A percentile compares a stretch with the other conserved stretches of the same genome.
These are phyloP conservation scores for Chiua virens DNA, from an alignment of 768 basidiomycete species.

Conservation along the genomic window DNA sequence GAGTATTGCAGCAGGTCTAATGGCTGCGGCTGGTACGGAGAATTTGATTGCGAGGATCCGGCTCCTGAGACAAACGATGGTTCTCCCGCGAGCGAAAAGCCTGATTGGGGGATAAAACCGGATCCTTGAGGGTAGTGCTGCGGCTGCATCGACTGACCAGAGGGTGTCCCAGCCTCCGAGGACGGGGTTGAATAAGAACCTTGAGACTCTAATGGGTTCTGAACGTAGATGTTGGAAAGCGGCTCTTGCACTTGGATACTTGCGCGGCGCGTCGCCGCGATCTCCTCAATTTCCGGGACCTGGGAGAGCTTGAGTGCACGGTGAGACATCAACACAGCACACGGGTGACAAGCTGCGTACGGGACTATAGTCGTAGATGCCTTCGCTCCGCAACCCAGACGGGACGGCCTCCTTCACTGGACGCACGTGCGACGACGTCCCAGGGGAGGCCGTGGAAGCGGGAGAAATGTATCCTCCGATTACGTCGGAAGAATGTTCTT, in stretches of 20 bases:
- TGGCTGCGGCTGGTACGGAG: constrained; percentile 13
- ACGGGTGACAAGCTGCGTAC: constrained; percentile 11
- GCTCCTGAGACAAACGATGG: constrained; percentile 15
- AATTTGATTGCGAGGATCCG: constrained; percentile 8
- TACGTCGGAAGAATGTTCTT: constrained; percentile 20
- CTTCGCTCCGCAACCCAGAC: constrained; percentile 24
- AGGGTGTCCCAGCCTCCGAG: constrained; percentile 12
- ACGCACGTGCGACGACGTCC: constrained; percentile 33
- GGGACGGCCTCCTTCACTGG: constrained; percentile 23
- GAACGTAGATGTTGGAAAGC: constrained; percentile 25
- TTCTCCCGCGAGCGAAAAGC: constrained; percentile 16
- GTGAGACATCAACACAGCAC: background rate
- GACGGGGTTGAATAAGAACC: constrained; percentile 17
- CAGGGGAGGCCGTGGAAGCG: constrained; percentile 44
- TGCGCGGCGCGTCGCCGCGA: constrained; percentile 22
- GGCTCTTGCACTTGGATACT: constrained; percentile 24
- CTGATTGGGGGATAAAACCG: constrained; percentile 11
- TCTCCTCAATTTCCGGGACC: constrained; percentile 23
- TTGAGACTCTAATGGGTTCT: constrained; percentile 13
- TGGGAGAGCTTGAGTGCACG: constrained; percentile 14
- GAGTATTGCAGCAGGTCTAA: constrained; percentile 19
- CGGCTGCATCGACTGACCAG: constrained; percentile 18
- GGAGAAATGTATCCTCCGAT: constrained; percentile 42
- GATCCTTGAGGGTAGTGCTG: constrained; percentile 17
- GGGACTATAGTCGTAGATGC: constrained; percentile 26